phyloP scores from a whole-genome alignment of 768 basidiomycete genomes.

The Megacollybia marginata region DNA sequence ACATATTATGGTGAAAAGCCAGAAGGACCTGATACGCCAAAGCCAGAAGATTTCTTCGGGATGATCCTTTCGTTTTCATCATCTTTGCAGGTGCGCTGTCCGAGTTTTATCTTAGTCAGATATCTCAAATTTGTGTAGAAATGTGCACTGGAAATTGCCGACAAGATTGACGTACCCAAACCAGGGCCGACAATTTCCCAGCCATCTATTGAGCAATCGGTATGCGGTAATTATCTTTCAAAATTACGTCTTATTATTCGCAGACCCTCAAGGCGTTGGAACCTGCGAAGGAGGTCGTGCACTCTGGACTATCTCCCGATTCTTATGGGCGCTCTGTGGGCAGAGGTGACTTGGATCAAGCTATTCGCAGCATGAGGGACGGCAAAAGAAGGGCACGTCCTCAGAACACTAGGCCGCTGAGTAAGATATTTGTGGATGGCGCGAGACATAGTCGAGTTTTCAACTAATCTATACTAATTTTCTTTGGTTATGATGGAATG shows the following conservation, averaged over 20 bases:
- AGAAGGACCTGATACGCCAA: constrained; percentile 53
- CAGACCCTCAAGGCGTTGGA: constrained; percentile 37
- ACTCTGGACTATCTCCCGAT: constrained; percentile 14
- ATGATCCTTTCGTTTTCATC: constrained; percentile 69
- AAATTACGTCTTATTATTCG: constrained; percentile 4
- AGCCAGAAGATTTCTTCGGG: constrained; percentile 80
- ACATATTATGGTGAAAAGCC: constrained; percentile 75
- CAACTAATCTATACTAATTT: no score
- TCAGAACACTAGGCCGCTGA: constrained; percentile 42
- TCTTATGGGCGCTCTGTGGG: constrained; percentile 52
- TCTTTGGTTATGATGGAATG: no score
- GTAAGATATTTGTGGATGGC: constrained; percentile 80
- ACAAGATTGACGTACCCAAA: constrained; percentile 10
- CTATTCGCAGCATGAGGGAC: constrained; percentile 71
- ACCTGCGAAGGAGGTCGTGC: constrained; percentile 18
- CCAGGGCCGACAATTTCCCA: constrained; percentile 7
- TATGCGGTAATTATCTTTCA: background rate
- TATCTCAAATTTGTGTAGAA: constrained; percentile 35
- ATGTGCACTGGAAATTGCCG: constrained; percentile 53
- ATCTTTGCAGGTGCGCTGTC: constrained; percentile 49
- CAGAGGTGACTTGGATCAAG: constrained; percentile 77
- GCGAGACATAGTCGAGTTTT: no score
- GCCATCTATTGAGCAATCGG: background rate
- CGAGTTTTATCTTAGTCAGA: background rate
- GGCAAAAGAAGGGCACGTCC: constrained; percentile 50